phyloP scores from a whole-genome alignment of 768 basidiomycete species.

The Kwoniella sp. region DNA sequence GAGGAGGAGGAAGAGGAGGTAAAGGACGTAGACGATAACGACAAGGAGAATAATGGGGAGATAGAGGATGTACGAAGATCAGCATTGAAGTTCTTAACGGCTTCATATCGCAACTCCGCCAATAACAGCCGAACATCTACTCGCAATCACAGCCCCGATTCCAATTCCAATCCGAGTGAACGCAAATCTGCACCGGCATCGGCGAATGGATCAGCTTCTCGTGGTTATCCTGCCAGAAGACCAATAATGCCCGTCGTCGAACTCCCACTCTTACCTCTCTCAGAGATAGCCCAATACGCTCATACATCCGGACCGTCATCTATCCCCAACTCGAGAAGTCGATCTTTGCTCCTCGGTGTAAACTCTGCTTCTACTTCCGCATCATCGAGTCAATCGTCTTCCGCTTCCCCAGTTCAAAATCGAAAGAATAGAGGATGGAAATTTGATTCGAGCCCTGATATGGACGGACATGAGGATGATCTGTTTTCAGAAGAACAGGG shows the following conservation, averaged over 20 bases:
- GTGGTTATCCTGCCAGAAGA: neutral
- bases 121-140: neutral
- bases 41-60: neutral
- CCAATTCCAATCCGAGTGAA: neutral
- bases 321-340: slow-evolving; percentile 2
- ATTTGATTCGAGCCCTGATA: neutral
- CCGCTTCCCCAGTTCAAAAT: neutral
- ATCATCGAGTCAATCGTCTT: neutral
- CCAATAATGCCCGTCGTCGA: slow-evolving; percentile 3
- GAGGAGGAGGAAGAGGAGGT: neutral
- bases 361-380: slow-evolving; percentile 8
- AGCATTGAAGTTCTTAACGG: neutral
- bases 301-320: slow-evolving; percentile 1
- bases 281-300: neutral
- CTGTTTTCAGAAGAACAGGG: neutral
- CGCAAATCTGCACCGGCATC: neutral
- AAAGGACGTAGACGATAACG: neutral
- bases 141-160: neutral
- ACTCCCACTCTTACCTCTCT: slow-evolving; percentile 17
- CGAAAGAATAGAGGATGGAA: slow-evolving; percentile 3
- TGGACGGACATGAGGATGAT: slow-evolving; percentile 4
- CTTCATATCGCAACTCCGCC: neutral
- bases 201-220: no score
- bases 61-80: neutral
- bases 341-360: slow-evolving; percentile 1